Conservation (phyloP, 805 yeast genomes). For the Zygotorulaspora chibaensis region DNA sequence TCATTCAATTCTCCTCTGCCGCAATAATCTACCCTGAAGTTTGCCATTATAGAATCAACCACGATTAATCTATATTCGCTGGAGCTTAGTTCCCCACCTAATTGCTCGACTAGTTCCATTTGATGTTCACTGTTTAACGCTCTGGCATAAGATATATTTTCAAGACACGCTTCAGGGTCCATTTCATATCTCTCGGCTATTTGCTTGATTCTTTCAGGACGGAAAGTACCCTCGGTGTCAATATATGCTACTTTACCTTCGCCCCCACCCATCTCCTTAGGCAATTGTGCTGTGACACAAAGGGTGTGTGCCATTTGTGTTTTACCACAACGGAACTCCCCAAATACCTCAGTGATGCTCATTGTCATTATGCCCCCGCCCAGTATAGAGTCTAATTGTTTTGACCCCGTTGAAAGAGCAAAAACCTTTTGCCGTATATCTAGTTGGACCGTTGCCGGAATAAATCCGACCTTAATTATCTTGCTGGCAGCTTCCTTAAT, state of each 20-base stretch:
- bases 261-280: slow-evolving; percentile 67
- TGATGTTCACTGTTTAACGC: slow-evolving; percentile 79
- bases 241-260: slow-evolving; percentile 77
- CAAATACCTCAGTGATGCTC: slow-evolving; percentile 74
- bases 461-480: slow-evolving; percentile 61
- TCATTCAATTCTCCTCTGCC: slow-evolving; percentile 78
- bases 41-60: slow-evolving; percentile 74
- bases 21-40: slow-evolving; percentile 71
- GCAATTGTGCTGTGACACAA: slow-evolving; percentile 72
- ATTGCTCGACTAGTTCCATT: slow-evolving; percentile 61
- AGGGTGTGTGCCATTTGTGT: slow-evolving; percentile 78
- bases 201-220: slow-evolving; percentile 62
- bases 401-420: slow-evolving; percentile 66
- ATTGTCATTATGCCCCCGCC: slow-evolving; percentile 79
- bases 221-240: slow-evolving; percentile 78
- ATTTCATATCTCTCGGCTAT: slow-evolving; percentile 67
- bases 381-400: slow-evolving; percentile 59
- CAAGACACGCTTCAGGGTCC: slow-evolving; percentile 65
- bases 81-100: slow-evolving; percentile 63
- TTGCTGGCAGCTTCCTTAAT: slow-evolving; percentile 70
- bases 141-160: slow-evolving; percentile 69
- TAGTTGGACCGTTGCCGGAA: slow-evolving; percentile 68
- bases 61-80: slow-evolving; percentile 59
- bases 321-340: slow-evolving; percentile 77
- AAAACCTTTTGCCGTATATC: slow-evolving; percentile 60